These are phyloP conservation scores for Eragrostis curvula DNA, from an alignment of 176 grass and related monocot species.

Conservation along the genomic window DNA sequence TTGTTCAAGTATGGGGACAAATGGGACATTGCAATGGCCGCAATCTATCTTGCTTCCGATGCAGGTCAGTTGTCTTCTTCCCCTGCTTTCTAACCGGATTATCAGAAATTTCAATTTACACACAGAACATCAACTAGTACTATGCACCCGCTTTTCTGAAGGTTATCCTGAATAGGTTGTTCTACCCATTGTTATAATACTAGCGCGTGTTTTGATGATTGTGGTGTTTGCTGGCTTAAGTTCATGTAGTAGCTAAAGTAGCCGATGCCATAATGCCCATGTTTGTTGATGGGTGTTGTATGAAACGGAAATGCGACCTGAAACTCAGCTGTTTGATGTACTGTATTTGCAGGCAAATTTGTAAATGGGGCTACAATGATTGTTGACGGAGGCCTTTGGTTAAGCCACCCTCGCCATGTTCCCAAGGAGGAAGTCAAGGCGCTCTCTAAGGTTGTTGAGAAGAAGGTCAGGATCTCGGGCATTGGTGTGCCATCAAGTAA, in stretches of 20 bases:
- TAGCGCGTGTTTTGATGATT: not conserved
- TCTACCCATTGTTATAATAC: not conserved
- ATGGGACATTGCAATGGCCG: slow-evolving; percentile 89
- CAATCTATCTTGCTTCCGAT: slow-evolving; percentile 85
- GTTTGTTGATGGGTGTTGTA: not conserved
- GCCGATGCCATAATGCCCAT: not conserved
- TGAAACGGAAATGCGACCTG: not conserved
- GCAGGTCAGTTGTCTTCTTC: slow-evolving; percentile 58
- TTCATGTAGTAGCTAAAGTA: not conserved
- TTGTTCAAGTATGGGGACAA: slow-evolving; percentile 79
- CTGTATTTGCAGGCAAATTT: slow-evolving; percentile 69
- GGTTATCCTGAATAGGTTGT: not conserved
- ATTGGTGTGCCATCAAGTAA: slow-evolving; percentile 71
- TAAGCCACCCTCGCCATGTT: slow-evolving; percentile 68
- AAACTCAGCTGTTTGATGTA: slow-evolving; percentile 5
- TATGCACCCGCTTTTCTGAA: not conserved
- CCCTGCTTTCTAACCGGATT: not conserved
- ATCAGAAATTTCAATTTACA: not conserved
- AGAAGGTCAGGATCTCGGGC: slow-evolving; percentile 59
- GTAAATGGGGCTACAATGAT: slow-evolving; percentile 81
- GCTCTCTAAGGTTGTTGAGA: slow-evolving; percentile 69
- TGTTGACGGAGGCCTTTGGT: slow-evolving; percentile 92
- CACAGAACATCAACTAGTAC: not conserved
- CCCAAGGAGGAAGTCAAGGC: slow-evolving; percentile 79
- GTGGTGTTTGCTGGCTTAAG: not conserved